These are phyloP conservation scores for Pseudophaeomoniella oleicola DNA, from an alignment of 2,329 filamentous ascomycete genomes.

Conservation along the genomic window DNA sequence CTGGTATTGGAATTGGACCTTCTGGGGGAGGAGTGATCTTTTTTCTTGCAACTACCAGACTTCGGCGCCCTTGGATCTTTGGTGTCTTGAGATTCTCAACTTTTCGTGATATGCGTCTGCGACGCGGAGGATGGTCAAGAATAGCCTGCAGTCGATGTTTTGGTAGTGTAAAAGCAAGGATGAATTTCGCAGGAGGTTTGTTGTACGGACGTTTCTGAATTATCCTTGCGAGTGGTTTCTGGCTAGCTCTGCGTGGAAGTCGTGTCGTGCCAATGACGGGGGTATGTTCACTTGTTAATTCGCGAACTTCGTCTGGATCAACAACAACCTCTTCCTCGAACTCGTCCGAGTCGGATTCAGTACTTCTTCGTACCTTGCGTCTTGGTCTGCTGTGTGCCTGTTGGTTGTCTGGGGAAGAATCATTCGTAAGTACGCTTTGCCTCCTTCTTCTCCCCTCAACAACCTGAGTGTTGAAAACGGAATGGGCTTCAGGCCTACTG, in stretches of 20 bases:
- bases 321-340: neutral
- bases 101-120: neutral
- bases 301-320: neutral
- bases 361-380: neutral
- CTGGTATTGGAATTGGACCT: conserved; percentile 31
- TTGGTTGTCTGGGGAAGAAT: neutral
- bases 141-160: conserved; percentile 46
- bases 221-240: conserved; percentile 16
- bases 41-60: neutral
- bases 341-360: neutral
- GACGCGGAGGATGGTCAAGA: conserved; percentile 42
- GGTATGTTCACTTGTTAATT: neutral
- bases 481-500: neutral
- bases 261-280: neutral
- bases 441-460: neutral
- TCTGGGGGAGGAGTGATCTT: conserved; percentile 26
- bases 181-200: conserved; percentile 27
- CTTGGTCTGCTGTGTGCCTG: neutral
- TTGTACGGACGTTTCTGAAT: conserved; percentile 13
- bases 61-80: neutral
- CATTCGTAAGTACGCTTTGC: neutral
- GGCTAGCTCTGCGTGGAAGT: conserved; percentile 25
- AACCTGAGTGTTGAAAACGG: neutral
- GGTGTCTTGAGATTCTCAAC: neutral
- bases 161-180: conserved; percentile 46